These are phyloP conservation scores for Brassica carinata DNA, from an alignment of 345 rosid species.

Conservation along the genomic window DNA sequence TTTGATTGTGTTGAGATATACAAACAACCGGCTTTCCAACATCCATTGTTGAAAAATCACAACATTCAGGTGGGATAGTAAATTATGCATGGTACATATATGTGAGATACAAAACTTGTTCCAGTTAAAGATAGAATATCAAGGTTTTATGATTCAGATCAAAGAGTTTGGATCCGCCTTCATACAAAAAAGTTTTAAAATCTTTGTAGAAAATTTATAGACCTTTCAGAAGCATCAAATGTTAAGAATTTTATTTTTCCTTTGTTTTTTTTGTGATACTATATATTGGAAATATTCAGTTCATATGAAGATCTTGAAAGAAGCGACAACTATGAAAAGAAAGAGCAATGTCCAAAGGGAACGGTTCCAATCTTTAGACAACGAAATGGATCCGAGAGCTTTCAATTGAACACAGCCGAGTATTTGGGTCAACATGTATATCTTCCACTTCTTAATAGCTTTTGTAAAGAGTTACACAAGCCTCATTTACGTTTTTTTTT, in stretches of 20 bases:
- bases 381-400: background rate
- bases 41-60: conserved; percentile 31
- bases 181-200: background rate
- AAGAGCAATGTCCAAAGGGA: conserved; percentile 28
- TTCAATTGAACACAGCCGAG: conserved; percentile 13
- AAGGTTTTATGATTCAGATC: background rate
- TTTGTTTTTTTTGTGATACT: background rate
- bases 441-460: background rate
- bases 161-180: background rate
- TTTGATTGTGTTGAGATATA: conserved; percentile 28
- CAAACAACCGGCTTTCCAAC: conserved; percentile 32
- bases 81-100: background rate
- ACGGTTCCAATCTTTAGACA: conserved; percentile 24
- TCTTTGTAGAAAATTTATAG: background rate
- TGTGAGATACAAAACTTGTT: background rate
- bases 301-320: background rate
- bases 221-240: background rate
- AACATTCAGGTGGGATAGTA: conserved; percentile 26
- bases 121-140: background rate
- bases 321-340: background rate
- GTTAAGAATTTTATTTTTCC: background rate
- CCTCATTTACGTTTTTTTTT: background rate
- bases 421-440: conserved; percentile 18
- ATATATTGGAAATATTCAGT: conserved; percentile 22
- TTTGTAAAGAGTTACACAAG: background rate